Evolutionary conservation across 768 basidiomycete species (phyloP), one percentile per base, ranked within the genome.

Genomic region (Phanerochaete carnosa): DNA sequence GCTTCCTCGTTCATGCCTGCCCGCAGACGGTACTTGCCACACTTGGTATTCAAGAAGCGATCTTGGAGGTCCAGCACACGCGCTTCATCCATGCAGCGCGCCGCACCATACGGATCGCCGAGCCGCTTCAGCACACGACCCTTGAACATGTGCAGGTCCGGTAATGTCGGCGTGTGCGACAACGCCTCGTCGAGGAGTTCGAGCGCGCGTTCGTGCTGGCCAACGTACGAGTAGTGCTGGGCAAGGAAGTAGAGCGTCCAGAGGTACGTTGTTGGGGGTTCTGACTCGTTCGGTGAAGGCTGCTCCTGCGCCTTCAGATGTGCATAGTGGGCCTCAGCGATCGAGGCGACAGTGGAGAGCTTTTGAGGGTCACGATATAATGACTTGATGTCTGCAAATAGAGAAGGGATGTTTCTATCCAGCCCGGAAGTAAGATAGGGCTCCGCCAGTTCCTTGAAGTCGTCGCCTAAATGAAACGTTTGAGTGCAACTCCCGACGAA

Each of bases 231-330:
- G 68, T 92, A 80, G 70, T 95, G 95, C 66, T 96, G 93, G 0
- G 94, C 88, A 53, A 98, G 87, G 80, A 91, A 97, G 77, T 96
- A 98, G 39, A 98, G 83, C 11, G 90, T 88, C 97, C 97, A 99
- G 12, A 98, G 82, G 66, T 96, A 90, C 16, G 85, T 87, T 3
- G 93, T 87, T 0, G 96, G 95, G 8, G 77, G 53, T 28, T 67
- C 61, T 22, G 59, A 22, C 30, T 37, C 61, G 19, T 60, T 56
- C 8, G 62, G 51, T 5, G 61, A 13, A 3, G 51, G 55, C 28
- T 72, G 69, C 55, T 76, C 78, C 37, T 78, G 69, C 46, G 76
- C 68, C 12, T 73, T 69, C 45, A 77, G 73, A 23, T 66, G 61
- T 49, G 68, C 65, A n/a, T 77, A 75, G 30, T 80, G 71, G 4